Evolutionary conservation across 2,329 filamentous ascomycete species (phyloP).

Genomic region (Botrytis galanthina): DNA sequence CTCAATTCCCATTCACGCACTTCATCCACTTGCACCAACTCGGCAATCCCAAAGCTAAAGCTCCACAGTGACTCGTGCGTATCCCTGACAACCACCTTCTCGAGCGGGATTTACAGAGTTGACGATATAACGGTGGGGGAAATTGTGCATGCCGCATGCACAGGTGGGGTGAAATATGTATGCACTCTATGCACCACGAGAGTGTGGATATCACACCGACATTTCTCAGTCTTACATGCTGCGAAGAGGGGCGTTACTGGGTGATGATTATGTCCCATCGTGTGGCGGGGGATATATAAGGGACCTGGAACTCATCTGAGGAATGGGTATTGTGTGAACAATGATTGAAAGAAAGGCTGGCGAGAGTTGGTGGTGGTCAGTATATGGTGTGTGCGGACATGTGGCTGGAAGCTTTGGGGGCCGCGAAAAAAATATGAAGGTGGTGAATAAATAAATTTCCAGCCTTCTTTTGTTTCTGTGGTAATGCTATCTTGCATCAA

Average conservation of each 20-base stretch:
- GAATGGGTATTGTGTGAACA: background rate
- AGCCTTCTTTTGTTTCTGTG: slow-evolving; percentile 7
- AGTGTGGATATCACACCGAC: slow-evolving; percentile 16
- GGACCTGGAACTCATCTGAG: background rate
- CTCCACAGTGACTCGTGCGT: slow-evolving; percentile 15
- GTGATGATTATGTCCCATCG: background rate
- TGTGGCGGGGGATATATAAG: background rate
- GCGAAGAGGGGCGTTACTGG: slow-evolving; percentile 2
- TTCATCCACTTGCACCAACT: background rate
- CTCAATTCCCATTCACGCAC: background rate
- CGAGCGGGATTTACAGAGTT: background rate
- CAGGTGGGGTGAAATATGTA: background rate
- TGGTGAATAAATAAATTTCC: background rate
- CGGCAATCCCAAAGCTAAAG: slow-evolving; percentile 1
- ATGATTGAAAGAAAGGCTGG: slow-evolving; percentile 1
- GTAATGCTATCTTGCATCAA: background rate
- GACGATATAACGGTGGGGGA: slow-evolving; percentile 4
- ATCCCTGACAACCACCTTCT: slow-evolving; percentile 15
- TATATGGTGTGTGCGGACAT: background rate
- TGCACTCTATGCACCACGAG: slow-evolving; percentile 1
- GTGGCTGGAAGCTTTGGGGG: background rate
- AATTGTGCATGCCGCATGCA: slow-evolving; percentile 3
- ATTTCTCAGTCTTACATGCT: slow-evolving; percentile 1
- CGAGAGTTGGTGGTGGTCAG: background rate
- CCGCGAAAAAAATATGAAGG: background rate